Evolutionary conservation across 1,284 basidiomycete species (phyloP).

Genomic region (Boletus albobrunnescens): DNA sequence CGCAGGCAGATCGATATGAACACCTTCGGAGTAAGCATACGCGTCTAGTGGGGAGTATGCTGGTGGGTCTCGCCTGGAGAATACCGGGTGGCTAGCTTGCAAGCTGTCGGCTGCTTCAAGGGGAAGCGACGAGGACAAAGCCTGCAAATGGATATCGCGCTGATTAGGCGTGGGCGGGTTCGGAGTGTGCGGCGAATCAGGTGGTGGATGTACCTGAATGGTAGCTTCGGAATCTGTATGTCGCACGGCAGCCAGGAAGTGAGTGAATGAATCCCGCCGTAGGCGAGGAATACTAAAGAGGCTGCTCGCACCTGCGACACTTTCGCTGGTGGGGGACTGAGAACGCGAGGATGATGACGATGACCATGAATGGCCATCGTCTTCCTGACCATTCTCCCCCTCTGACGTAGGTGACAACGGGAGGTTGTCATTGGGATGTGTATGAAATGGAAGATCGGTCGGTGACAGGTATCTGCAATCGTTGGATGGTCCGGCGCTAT

Average conservation of each 20-base stretch:
- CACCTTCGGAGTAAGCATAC: constrained; percentile 73
- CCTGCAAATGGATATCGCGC: constrained; percentile 74
- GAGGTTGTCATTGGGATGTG: constrained; percentile 46
- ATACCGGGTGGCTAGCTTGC: constrained; percentile 19
- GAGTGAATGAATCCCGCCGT: constrained; percentile 55
- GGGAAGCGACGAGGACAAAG: constrained; percentile 42
- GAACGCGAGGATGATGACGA: constrained; percentile 44
- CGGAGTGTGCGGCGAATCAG: constrained; percentile 68
- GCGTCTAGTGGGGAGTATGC: constrained; percentile 81
- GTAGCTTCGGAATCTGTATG: constrained; percentile 59
- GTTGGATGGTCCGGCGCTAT: constrained; percentile 44
- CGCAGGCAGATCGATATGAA: constrained; percentile 77
- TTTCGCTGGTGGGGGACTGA: constrained; percentile 49
- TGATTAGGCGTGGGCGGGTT: constrained; percentile 76
- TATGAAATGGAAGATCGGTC: constrained; percentile 61
- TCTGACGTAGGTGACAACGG: constrained; percentile 42
- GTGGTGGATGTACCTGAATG: constrained; percentile 68
- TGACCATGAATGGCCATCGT: constrained; percentile 31
- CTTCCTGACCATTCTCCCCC: constrained; percentile 20
- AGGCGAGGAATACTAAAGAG: constrained; percentile 70
- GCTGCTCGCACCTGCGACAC: constrained; percentile 69
- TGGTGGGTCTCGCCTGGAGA: constrained; percentile 62
- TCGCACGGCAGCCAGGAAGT: constrained; percentile 52
- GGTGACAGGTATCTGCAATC: constrained; percentile 58
- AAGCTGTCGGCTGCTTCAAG: constrained; percentile 22